Evolutionary conservation across 306 rosid species (phyloP), one percentile per base, ranked within the genome.

Genomic region (Benincasa hispida): DNA sequence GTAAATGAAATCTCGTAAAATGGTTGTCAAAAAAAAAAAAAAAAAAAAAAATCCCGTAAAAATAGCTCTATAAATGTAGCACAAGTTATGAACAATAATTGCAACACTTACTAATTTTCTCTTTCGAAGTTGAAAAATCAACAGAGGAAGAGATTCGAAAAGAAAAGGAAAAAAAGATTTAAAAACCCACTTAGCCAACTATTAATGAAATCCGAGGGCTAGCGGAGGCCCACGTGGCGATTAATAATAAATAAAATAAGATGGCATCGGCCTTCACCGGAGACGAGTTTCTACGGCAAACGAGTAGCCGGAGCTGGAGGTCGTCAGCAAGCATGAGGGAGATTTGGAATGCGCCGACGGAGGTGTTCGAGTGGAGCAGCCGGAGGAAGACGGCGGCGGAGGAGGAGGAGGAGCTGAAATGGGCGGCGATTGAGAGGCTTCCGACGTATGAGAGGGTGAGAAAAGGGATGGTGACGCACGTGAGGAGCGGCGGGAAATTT

Each of bases 391-490:
- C 47, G 22, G 47, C 47, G 8, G 69, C 2, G 5, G 86, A 90
- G 18, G 93, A 92, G 28, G 93, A 90, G 77, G 83, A 88, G 68
- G 88, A 90, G 78, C 85, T 92, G 72, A 85, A 55, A 21, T 92
- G 96, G 98, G 98, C 91, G 0, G 97, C 96, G 41, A 84, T 92
- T 1, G 92, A 92, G 30, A 81, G 96, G 72, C 54, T 92, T 62
- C 98, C 98, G 2, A 92, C 96, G 5, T 86, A 87, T 57, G 92
- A 92, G 15, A 81, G 98, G 68, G 74, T 92, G 85, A 81, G 89
- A 34, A 88, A 83, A 19, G 92, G 96, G 24, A 78, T 92, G 75
- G 4, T 92, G 57, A 85, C 50, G 51, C 91, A 87, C 24, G 92
- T 87, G 56, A 72, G 47, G 25, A 85, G 85, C 19, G 85, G 79